Evolutionary conservation across 345 rosid genomes (phyloP).

Genomic region (Conringia planisiliqua): DNA sequence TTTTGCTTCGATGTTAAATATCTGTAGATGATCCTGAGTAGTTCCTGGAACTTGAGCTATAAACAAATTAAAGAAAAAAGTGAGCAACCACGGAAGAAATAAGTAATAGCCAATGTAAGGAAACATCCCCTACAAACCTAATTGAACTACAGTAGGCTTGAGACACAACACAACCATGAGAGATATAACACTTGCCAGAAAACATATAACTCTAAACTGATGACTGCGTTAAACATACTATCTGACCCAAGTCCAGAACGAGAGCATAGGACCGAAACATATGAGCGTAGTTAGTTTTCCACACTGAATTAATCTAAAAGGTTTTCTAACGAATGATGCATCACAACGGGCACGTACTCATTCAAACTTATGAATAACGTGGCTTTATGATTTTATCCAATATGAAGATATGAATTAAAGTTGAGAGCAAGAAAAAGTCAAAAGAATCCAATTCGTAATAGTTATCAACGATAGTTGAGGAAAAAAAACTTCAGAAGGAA

Average conservation of each 20-base stretch:
- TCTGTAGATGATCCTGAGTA: conserved; percentile 96
- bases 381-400: background rate
- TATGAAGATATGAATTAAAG: background rate
- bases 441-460: background rate
- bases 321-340: background rate
- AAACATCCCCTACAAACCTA: conserved; percentile 13
- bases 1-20: conserved; percentile 96
- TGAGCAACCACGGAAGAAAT: conserved; percentile 12
- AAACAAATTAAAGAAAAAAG: conserved; percentile 14
- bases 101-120: background rate
- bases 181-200: conserved; percentile 1
- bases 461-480: background rate
- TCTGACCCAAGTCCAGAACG: background rate
- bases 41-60: conserved; percentile 98
- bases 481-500: conserved; percentile 18
- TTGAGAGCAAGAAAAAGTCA: background rate
- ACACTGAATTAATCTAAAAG: background rate
- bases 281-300: background rate
- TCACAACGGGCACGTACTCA: conserved; percentile 1
- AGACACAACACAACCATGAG: background rate
- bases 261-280: conserved; percentile 3
- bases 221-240: background rate
- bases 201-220: background rate
- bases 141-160: background rate
- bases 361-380: background rate